Base-by-base conservation (phyloP, 1,139 yeast species). In the Tardiomyces digboiensis region DNA sequence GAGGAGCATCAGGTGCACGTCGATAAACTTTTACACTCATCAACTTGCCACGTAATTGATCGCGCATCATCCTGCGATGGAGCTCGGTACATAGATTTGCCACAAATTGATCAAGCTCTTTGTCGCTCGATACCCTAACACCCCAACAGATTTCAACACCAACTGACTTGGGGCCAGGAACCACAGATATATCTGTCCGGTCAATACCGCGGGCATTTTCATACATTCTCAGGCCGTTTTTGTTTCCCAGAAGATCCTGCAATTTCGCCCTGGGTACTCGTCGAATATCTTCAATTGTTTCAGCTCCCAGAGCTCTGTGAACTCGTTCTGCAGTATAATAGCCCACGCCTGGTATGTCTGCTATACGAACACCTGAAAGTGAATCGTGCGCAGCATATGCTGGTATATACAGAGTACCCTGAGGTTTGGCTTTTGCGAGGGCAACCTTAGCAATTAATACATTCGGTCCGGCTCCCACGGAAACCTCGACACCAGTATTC, bases 61-160 rank as follows among this genome's bases (percentile, higher is more conserved):
- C 56, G 10, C 70, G 67, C 2, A 64, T 50, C 43, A 87, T 59
- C 45, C 95, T 68, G 1, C 64, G 52, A 44, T 73, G 65, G 44
- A 91, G 59, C 55, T 88, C 96, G 29, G 65, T 64, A 0, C 82
- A 69, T 42, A 89, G 64, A 33, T 76, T 65, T 41, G 70, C 65
- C 18, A 86, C 58, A 57, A 91, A 91, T 3, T 49, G 56, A 48
- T 82, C 89, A 21, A 82, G 75, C 53, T 89, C 86, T 1, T 62
- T 61, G 20, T 74, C 68, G 0, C 66, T 68, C 22, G 77, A 75
- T 49, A 89, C 83, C 43, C 97, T 61, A 0, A 91, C 84, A 0
- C 96, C 97, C 81, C 87, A 91, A 50, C 88, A 86, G 29, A 91
- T 83, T 60, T 91, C 97, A 10, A 87, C 86, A 0, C 95, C 87